phyloP scores from a whole-genome alignment of 805 yeast species.

The Torulaspora maleeae region DNA sequence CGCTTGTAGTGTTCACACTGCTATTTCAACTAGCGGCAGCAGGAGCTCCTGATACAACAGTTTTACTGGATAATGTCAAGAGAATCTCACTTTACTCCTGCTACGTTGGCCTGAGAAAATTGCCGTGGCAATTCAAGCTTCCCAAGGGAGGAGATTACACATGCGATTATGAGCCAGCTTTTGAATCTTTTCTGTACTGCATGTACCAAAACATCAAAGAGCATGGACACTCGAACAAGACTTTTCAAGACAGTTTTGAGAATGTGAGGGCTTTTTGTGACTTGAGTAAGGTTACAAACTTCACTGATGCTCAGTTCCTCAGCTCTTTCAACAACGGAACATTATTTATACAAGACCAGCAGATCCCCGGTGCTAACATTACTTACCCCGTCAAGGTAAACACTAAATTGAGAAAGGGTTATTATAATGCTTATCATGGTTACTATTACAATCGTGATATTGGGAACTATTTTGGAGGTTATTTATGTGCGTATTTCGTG shows the following conservation, averaged over 20 bases:
- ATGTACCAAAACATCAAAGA: constrained; percentile 15
- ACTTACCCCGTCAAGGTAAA: constrained; percentile 16
- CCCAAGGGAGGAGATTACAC: not conserved
- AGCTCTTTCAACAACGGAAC: constrained; percentile 17
- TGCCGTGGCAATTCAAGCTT: constrained; percentile 1
- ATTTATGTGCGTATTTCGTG: constrained; percentile 17
- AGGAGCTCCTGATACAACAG: constrained; percentile 1
- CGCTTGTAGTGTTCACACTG: not conserved
- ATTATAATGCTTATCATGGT: constrained; percentile 16
- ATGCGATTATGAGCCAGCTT: constrained; percentile 23
- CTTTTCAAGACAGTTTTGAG: constrained; percentile 15
- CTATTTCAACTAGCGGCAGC: not conserved
- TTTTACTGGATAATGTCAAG: not conserved
- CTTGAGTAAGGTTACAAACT: not conserved
- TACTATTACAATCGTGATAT: constrained; percentile 20
- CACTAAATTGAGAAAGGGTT: constrained; percentile 1
- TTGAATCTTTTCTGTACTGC: constrained; percentile 23
- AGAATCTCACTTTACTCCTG: constrained; percentile 2
- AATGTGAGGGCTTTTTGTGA: constrained; percentile 9
- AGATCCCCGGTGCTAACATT: not conserved
- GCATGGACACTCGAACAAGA: not conserved
- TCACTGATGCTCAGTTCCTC: constrained; percentile 12
- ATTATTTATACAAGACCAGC: not conserved
- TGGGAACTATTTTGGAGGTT: constrained; percentile 17
- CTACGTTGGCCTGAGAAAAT: not conserved